Evolutionary conservation across 1,284 basidiomycete species (phyloP), one percentile per base, ranked within the genome.

Genomic region (Afroboletus lepidellus): DNA sequence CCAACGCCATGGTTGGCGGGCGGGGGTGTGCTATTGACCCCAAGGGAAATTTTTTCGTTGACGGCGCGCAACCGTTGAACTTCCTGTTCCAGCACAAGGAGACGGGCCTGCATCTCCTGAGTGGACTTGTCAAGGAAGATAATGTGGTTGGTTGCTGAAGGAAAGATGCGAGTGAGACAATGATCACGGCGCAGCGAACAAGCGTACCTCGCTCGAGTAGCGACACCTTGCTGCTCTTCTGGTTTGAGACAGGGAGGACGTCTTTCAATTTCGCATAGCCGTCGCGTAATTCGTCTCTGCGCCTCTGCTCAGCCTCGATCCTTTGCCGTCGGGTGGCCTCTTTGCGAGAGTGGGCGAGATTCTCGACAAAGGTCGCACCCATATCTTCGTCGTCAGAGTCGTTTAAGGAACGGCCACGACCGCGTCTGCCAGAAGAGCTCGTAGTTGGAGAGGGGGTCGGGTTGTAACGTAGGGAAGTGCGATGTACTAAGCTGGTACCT

Each of bases 201-300:
- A 5, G 29, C 80, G 56, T 63, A 92, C 90, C 90, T 77, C 92
- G 79, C 71, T 94, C 92, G 51, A 94, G 76, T 48, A 94, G 72
- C 27, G 84, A 88, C n/a, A 91, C 87, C 69, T 94, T 94, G 74
- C 87, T 91, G 66, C 85, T 85, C 72, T 92, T 90, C 76, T 93
- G 90, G 70, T 90, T 92, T 15, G 88, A 89, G 42, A 85, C 78
- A 2, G 92, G 92, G 6, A 94, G 76, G 24, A 87, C 87, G 56
- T 91, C 90, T 72, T 92, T 92, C 65, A 94, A 76, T 64, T 87
- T 84, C 33, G 87, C 84, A 71, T 94, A 94, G 20, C 91, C 92
- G 62, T 93, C 90, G 57, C 91, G 79, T 53, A 94, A 78, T 72
- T 93, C 91, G 68, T 94, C 90, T 58, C 92, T 79, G 53, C 92